Evolutionary conservation across 495 filamentous ascomycete species (phyloP), one percentile per base, ranked within the genome.

Genomic region (Aspergillus affinis): DNA sequence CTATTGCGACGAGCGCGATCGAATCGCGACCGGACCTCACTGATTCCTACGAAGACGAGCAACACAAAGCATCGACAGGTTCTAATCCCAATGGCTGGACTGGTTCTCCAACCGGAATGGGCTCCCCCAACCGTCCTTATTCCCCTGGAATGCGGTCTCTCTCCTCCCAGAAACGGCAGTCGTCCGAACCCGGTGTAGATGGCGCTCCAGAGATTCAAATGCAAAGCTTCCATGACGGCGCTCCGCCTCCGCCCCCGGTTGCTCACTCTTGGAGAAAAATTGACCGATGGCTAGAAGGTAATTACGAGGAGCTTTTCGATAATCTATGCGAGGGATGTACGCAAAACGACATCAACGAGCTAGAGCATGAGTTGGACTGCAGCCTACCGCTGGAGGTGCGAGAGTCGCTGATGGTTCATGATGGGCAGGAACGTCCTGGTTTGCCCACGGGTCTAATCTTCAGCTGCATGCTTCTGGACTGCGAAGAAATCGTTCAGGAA

Each of bases 401-500:
- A 54, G 92, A 99, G 67, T 98, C 95, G 12, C 73, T 98, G 64
- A 84, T 88, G 77, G 69, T 90, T 29, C 95, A 99, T 69, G 94
- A 99, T 69, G 94, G 94, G 3, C 94, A 99, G 75, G 94, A 99
- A 74, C 88, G 95, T 50, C 90, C 90, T 47, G 94, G 94, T 56
- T 81, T 83, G 58, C 94, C 94, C 2, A 97, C 94, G 0, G 94
- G 94, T 60, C 86, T 97, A 57, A 85, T 99, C 46, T 98, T 99
- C 70, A 84, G 92, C 44, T 86, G 82, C 67, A 99, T 99, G 94
- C 79, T 98, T 48, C 83, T 99, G 49, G 94, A 99, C 68, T 99
- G 94, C 71, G 94, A 99, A 71, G 94, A 99, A 72, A 97, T 99
- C 54, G 87, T 98, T 7, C 90, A 97, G 74, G 94, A 99, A 74